Base-by-base conservation (phyloP, 2,329 filamentous ascomycete genomes). In the Apiospora aurea region DNA sequence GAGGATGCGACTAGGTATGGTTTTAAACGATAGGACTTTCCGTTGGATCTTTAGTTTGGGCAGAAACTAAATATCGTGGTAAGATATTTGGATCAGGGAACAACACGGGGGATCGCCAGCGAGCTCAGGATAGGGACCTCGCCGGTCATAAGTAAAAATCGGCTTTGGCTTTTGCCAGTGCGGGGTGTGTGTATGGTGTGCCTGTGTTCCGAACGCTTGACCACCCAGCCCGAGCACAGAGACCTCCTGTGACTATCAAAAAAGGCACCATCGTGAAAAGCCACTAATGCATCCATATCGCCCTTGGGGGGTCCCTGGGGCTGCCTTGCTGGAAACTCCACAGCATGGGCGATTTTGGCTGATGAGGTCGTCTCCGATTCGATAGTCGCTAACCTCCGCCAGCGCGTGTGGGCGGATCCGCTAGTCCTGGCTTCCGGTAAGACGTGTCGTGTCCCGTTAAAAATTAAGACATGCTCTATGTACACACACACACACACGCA, bases 231-330 rank as follows among this genome's bases (percentile, higher is more conserved):
- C 26, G 13, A 18, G 26, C 29, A 24, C 51, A 57, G 51, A 57
- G 51, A 57, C 51, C 51, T 68, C 41, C 24, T 47, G 21, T 69
- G 67, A 49, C 44, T 69, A 69, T 69, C 67, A 69, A 49, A 69
- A 69, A 64, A 64, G 57, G 44, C 67, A 69, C 44, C 67, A 69
- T 69, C 67, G 67, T 69, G 44, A 69, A 41, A 69, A 49, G 67
- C 67, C 67, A 38, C 67, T 69, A 69, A 69, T 69, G 67, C 67
- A 69, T 49, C 44, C 26, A 69, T 69, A 69, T 69, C 67, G 67
- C 44, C 44, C 67, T 47, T 49, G 46, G 43, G 43, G 43, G 57
- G 57, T n/a, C 34, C 57, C 57, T 64, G 57, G 57, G 44, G 67
- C 47, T 46, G 67, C 44, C 67, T 69, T 49, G 67, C 44, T 69